Evolutionary conservation across 331 rosid genomes (phyloP), one percentile per base, ranked within the genome.

Genomic region (Cydonia oblonga): DNA sequence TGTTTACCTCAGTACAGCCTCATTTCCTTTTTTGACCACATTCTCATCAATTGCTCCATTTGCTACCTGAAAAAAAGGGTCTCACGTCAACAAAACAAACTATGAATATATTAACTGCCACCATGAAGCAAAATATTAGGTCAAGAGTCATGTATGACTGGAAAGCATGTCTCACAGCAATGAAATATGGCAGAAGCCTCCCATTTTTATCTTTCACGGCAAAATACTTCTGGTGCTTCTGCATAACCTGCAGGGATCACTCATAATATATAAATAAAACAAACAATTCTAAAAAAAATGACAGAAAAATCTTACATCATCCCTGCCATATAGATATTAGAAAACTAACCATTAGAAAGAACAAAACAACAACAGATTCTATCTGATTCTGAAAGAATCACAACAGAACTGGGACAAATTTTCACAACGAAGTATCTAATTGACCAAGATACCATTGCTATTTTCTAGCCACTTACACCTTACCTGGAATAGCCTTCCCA

Each of bases 201-300:
- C 98, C 95, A 60, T 71, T 65, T 29, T 81, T 72, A 78, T 89
- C 90, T 46, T 82, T 84, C 61, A 93, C 76, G 51, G 97, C 90
- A 81, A 93, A 86, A 84, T 90, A 93, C 57, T 89, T 93, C 72
- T 93, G 98, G 79, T 93, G 98, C 86, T 90, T 93, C 85, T 93
- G 97, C 98, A 90, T 93, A 84, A 93, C 98, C 98, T 93, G 88
- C 75, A 75, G 64, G 52, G 22, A 79, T 67, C 42, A 24, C 59
- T 76, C 18, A 33, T 62, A 28, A 59, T 32, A 52, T 32, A 52
- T 76, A 28, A 79, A 69, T 42, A 32, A 38, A 77, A 68, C 61
- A 49, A 52, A 72, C 46, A 57, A 64, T 66, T 63, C 69, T 69
- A 71, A 62, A 32, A 30, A 40, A 69, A 69, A 35, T 4, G 5